These are phyloP conservation scores for Verticillium alfalfae DNA, from an alignment of 2,329 filamentous ascomycete genomes.

Conservation along the genomic window DNA sequence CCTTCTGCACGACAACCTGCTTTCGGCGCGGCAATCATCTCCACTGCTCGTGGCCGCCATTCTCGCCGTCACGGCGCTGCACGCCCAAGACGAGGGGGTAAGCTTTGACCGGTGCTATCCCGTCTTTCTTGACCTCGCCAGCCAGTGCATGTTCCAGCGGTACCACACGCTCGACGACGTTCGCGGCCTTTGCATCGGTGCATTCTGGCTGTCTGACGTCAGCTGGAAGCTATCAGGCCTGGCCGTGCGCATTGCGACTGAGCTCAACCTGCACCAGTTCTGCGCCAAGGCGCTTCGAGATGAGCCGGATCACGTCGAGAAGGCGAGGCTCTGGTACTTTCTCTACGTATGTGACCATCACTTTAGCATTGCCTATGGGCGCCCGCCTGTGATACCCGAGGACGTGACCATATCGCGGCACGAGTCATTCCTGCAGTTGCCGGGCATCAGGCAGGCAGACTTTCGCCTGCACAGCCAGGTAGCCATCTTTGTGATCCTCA, in stretches of 20 bases:
- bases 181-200: conserved; percentile 54
- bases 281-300: conserved; percentile 41
- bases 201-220: conserved; percentile 59
- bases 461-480: conserved; percentile 14
- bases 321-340: conserved; percentile 53
- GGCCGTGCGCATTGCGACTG: conserved; percentile 50
- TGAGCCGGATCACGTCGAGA: conserved; percentile 41
- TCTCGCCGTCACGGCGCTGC: conserved; percentile 52
- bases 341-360: conserved; percentile 25
- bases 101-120: conserved; percentile 37
- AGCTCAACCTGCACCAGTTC: conserved; percentile 49
- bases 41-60: conserved; percentile 52
- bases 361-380: conserved; percentile 23
- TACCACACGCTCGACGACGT: conserved; percentile 53
- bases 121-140: conserved; percentile 51
- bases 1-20: conserved; percentile 39
- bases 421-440: conserved; percentile 19
- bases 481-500: conserved; percentile 6
- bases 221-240: conserved; percentile 57
- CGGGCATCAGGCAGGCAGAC: conserved; percentile 13
- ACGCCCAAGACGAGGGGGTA: conserved; percentile 48
- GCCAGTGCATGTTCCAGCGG: conserved; percentile 51
- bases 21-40: conserved; percentile 47
- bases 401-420: conserved; percentile 14
- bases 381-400: conserved; percentile 20